Percentiles rank a stretch among this genome's conserved stretches.
phyloP scores from a whole-genome alignment of 345 rosid genomes.

The Angophora floribunda region DNA sequence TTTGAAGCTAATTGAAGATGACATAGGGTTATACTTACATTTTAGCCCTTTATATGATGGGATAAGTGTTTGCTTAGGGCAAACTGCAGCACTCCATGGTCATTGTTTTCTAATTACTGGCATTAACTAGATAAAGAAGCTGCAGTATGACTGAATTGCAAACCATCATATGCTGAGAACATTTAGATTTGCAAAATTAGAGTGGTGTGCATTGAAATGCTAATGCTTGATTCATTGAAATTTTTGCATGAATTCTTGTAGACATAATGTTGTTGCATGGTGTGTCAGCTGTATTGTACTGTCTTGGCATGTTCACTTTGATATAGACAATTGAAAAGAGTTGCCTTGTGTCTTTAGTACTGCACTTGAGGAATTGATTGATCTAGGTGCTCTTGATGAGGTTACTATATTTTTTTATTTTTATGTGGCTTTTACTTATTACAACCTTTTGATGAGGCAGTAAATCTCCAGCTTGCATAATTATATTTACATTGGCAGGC shows the following conservation, averaged over 20 bases:
- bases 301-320: neutral
- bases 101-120: neutral
- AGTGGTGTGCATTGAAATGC: neutral
- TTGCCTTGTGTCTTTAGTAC: neutral
- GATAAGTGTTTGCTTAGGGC: neutral
- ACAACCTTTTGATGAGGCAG: neutral
- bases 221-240: neutral
- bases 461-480: neutral
- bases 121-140: neutral
- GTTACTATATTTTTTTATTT: neutral
- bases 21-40: neutral
- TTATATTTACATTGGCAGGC: slow-evolving; percentile 35
- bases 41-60: neutral
- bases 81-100: neutral
- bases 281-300: neutral
- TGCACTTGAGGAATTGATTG: neutral
- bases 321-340: neutral
- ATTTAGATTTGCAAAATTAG: neutral
- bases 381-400: neutral
- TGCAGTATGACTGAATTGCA: neutral
- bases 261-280: neutral
- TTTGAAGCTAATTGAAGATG: neutral
- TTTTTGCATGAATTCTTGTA: neutral
- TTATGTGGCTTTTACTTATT: neutral
- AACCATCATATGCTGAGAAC: neutral